Base-by-base conservation (phyloP, 768 basidiomycete genomes). In the Tulasnella sp. region DNA sequence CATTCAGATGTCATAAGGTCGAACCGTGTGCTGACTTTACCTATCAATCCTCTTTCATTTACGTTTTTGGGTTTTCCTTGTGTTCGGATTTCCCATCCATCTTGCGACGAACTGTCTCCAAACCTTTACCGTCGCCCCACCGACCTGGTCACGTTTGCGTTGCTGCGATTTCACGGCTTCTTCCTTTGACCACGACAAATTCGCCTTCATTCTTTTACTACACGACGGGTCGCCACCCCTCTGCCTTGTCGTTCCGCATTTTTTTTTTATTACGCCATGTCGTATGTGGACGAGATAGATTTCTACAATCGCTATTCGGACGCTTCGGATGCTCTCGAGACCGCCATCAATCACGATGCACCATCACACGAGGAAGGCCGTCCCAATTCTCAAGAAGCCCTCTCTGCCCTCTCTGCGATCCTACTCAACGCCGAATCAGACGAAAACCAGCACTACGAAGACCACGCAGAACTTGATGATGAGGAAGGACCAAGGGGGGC, bases 271-370 rank as follows among this genome's bases (percentile, higher is more conserved):
- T 10, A 23, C 51, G 38, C 42, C 27, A 43, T 43, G 53, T 43
- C 41, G 30, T 30, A 29, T 30, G 11, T 23, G 10, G 29, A 29
- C 29, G 51, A 34, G 8, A 26, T 42, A 55, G 53, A 55, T 27
- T 41, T 55, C 32, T 55, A 55, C 53, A 55, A 55, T 27, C 23
- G 32, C 30, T 55, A 55, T 34, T 43, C 53, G 17, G 53, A 38
- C 17, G 41, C 3, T 34, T 43, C 53, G 17, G 53, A 38, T 11
- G 41, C 3, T 27, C 17, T 21, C 24, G 30, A 55, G 21, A 42
- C 24, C 24, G 30, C 7, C 45, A 27, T 10, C 5, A 7, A 21
- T 48, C 19, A 27, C 17, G 29, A 15, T n/a, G 15, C 53, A 19
- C 53, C n/a, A 11, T 17, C 34, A 38, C 26, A 32, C 30, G 30